A percentile compares a stretch with the other conserved stretches of the same genome.
phyloP scores from a whole-genome alignment of 441 rosid genomes.

The Oxalis stricta region DNA sequence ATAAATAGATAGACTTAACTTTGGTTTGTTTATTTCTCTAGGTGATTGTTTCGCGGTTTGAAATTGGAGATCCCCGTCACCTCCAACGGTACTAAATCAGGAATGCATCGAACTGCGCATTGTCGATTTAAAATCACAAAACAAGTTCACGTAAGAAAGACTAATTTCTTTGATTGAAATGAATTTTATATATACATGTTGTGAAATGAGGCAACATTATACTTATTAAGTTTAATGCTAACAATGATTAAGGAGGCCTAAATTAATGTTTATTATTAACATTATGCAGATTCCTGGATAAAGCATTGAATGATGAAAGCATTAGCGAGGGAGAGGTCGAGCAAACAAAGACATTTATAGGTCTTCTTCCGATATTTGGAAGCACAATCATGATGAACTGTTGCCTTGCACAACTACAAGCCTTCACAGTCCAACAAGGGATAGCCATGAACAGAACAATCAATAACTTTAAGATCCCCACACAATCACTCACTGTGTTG shows the following conservation, averaged over 20 bases:
- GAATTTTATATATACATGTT: no score
- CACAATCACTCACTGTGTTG: slow-evolving; percentile 33
- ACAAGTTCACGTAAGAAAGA: slow-evolving; percentile 25
- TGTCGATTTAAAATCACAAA: slow-evolving; percentile 6
- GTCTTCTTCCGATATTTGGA: slow-evolving; percentile 37
- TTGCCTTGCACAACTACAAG: slow-evolving; percentile 41
- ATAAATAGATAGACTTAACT: background rate
- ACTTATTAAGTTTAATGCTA: no score
- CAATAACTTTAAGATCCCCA: slow-evolving; percentile 26
- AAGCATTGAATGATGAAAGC: slow-evolving; percentile 20
- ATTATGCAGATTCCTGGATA: slow-evolving; percentile 25
- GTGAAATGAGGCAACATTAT: no score
- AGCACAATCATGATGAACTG: slow-evolving; percentile 49
- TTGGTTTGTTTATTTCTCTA: background rate
- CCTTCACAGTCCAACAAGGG: slow-evolving; percentile 53
- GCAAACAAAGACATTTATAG: slow-evolving; percentile 38
- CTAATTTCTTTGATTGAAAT: no score
- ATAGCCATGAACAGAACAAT: slow-evolving; percentile 26
- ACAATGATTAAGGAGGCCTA: no score
- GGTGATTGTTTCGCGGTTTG: slow-evolving; percentile 26
- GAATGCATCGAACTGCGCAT: slow-evolving; percentile 1
- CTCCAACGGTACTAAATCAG: slow-evolving; percentile 5
- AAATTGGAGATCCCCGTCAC: slow-evolving; percentile 27
- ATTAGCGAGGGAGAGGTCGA: slow-evolving; percentile 22
- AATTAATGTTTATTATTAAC: background rate